Base-by-base conservation (phyloP, 1,139 yeast species). In the Kurtzmaniella quercitrusa region DNA sequence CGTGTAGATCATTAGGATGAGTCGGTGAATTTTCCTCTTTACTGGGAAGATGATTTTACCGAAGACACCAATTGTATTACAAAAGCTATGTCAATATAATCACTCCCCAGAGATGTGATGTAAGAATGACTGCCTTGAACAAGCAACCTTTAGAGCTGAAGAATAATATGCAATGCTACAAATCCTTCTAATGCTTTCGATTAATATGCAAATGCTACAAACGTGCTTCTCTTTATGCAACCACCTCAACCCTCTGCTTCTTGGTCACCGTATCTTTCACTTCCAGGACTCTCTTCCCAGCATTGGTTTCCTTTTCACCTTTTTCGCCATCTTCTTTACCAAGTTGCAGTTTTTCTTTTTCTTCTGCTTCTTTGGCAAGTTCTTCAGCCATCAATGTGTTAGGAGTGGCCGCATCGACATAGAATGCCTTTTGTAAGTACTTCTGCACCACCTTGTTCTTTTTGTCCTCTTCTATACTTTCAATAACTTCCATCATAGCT, bases 401-500 rank as follows among this genome's bases (percentile, higher is more conserved):
- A n/a, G 37, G 37, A 17, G 19, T 9, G 11, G 37, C 9, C n/a
- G 19, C 21, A 8, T 17, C 14, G 14, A 17, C 37, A 12, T 17
- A 34, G 17, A 15, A 34, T 34, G 38, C 38, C 38, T 36, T 36
- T 46, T 68, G 73, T 45, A 65, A 58, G 43, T 62, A 59, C 46
- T 64, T 65, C 45, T 65, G 57, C 46, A 62, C 58, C n/a, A 72
- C 55, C 24, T 66, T 68, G 40, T 60, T 59, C 19, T 65, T 61
- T 39, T 65, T 67, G 48, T 64, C 59, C 16, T 36, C 38, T 7
- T 63, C 60, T 14, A 62, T 56, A 15, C 56, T 50, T 1, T 59
- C 48, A 1, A 69, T 56, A 9, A 71, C 50, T 19, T 58, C 59
- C 10, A 59, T 57, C 45, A 86, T 62, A 38, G 81, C 85, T 12